Evolutionary conservation across 176 grass and related monocot genomes (phyloP), one percentile per base, ranked within the genome.

Genomic region (Oropetium thomaeum): DNA sequence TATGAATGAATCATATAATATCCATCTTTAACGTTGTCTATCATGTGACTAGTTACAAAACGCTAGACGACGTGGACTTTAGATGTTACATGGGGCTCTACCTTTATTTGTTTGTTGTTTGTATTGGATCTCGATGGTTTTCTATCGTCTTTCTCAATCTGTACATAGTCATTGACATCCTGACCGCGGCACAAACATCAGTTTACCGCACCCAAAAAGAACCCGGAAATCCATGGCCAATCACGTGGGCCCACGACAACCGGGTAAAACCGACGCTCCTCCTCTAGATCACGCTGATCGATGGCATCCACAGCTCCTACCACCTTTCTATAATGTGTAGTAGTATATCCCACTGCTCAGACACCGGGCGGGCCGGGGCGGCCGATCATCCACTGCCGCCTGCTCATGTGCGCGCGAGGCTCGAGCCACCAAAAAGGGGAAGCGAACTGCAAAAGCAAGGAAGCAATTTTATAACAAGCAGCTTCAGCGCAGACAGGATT

Each of bases 221-320:
- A 63, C n/a, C 71, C 78, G 72, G 78, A 65, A 76, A 81, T 38
- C 71, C 71, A 81, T 45, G 84, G 26, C 71, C 58, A 76, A 81
- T 76, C 84, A 76, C 84, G 76, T 76, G 78, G 78, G 65, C 64
- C 57, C 64, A 28, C 48, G 76, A 79, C 51, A 74, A 17, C 69
- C 40, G 53, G 41, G 62, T 52, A 55, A 76, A 74, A 81, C 70
- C 72, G 72, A 76, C 65, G 28, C 62, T 20, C 65, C 23, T 35
- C 44, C 70, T 71, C 78, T 34, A 86, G 71, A 71, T 71, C 84
- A 58, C 65, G 84, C 32, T 10, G 28, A 70, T 52, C 68, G 45
- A 76, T 63, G 78, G 43, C 65, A 28, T 70, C 84, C 63, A 40
- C 75, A 6, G n/a, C 29, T 22, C 59, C 60, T 23, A 39, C 14